Conservation (phyloP, 805 yeast species). For the Diddensiella santjacobensis region DNA sequence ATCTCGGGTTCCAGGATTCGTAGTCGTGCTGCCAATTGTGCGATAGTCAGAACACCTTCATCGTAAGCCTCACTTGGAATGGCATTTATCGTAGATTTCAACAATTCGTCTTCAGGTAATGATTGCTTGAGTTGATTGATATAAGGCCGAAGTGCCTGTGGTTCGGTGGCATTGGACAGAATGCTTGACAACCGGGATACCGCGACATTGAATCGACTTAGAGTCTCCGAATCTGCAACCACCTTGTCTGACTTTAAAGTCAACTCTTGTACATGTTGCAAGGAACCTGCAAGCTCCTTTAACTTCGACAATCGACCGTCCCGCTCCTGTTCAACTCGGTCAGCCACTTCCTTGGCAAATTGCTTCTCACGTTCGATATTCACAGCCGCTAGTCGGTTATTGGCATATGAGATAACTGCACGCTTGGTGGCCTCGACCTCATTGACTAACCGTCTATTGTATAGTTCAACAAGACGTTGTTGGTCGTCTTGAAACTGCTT, state of each 20-base stretch:
- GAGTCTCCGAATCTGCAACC: slow-evolving; percentile 37
- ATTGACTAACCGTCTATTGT: slow-evolving; percentile 50
- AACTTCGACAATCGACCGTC: slow-evolving; percentile 71
- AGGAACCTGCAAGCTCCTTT: slow-evolving; percentile 51
- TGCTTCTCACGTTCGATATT: slow-evolving; percentile 66
- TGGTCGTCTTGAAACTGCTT: slow-evolving; percentile 62
- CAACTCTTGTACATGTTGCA: slow-evolving; percentile 51
- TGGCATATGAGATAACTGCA: slow-evolving; percentile 64
- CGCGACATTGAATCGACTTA: slow-evolving; percentile 43
- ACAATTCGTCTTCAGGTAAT: slow-evolving; percentile 47
- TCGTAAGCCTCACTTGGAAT: slow-evolving; percentile 44
- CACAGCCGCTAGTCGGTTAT: slow-evolving; percentile 64
- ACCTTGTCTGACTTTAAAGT: slow-evolving; percentile 38
- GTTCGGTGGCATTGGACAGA: slow-evolving; percentile 38
- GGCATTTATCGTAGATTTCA: slow-evolving; percentile 44
- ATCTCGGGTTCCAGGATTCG: slow-evolving; percentile 76
- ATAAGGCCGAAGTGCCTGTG: slow-evolving; percentile 36
- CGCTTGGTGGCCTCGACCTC: slow-evolving; percentile 69
- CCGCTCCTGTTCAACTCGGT: slow-evolving; percentile 68
- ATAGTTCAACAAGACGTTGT: slow-evolving; percentile 54
- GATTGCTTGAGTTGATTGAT: slow-evolving; percentile 34
- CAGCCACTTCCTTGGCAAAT: slow-evolving; percentile 54
- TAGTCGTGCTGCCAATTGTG: slow-evolving; percentile 80
- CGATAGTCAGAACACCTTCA: slow-evolving; percentile 65
- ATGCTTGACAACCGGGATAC: slow-evolving; percentile 42